Percentiles rank a stretch among this genome's conserved stretches.
Conservation (phyloP, 2,329 filamentous ascomycete genomes). For the Neofusicoccum laricinum region DNA sequence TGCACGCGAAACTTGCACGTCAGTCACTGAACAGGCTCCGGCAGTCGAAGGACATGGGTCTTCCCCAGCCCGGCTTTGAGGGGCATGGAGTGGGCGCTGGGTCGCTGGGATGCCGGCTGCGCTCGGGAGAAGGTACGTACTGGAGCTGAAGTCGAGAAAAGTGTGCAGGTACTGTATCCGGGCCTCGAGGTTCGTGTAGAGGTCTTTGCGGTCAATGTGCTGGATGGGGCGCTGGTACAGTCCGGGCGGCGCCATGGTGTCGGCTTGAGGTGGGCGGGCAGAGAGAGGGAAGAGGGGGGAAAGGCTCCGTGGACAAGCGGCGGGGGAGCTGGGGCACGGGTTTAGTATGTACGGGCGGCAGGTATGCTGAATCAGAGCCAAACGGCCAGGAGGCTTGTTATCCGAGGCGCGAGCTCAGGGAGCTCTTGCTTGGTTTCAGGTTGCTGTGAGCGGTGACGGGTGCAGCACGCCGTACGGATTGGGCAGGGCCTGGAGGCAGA, state of each 20-base stretch:
- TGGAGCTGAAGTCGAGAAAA: conserved; percentile 71
- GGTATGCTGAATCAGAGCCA: conserved; percentile 15
- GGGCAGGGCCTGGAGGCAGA: not conserved
- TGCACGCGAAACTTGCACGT: not conserved
- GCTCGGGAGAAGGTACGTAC: conserved; percentile 45
- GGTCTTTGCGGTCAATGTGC: conserved; percentile 67
- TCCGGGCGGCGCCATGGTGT: conserved; percentile 8
- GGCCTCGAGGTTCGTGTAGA: conserved; percentile 68
- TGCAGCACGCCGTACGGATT: conserved; percentile 2
- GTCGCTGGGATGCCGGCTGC: too few relatives aligned
- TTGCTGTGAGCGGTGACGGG: conserved; percentile 2
- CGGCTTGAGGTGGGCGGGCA: not conserved
- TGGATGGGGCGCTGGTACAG: conserved; percentile 37
- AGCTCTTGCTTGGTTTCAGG: conserved; percentile 9
- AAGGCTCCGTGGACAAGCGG: not conserved
- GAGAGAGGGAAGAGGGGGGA: not conserved
- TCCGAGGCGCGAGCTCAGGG: not conserved
- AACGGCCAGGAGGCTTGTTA: conserved; percentile 3
- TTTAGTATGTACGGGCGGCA: conserved; percentile 7
- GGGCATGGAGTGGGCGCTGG: too few relatives aligned
- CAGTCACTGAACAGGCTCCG: not conserved
- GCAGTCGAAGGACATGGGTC: not conserved
- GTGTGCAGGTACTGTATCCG: conserved; percentile 71
- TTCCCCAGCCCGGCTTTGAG: not conserved
- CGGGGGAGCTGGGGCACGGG: not conserved